Conservation (phyloP, 805 yeast genomes). For the Pichia deserticola region DNA sequence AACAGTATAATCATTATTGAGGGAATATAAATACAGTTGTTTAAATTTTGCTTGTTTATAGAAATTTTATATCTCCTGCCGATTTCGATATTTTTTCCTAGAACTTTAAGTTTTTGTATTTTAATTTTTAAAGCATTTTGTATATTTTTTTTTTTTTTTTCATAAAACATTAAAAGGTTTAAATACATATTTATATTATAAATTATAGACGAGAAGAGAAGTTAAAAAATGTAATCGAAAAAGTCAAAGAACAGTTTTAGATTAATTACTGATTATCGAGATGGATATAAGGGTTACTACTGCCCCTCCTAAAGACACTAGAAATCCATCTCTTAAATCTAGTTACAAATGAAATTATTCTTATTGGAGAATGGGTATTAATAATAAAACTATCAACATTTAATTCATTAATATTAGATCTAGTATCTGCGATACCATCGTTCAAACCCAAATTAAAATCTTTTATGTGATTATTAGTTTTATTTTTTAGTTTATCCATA, state of each 20-base stretch:
- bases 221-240: too few relatives aligned
- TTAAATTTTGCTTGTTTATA: too few relatives aligned
- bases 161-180: too few relatives aligned
- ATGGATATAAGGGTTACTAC: not conserved
- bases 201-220: too few relatives aligned
- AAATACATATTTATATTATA: too few relatives aligned
- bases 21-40: too few relatives aligned
- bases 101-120: too few relatives aligned
- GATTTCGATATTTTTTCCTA: too few relatives aligned
- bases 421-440: constrained; percentile 1
- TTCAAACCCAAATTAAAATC: constrained; percentile 11
- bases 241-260: not conserved
- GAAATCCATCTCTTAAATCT: not conserved
- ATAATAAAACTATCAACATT: constrained; percentile 1
- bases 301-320: not conserved
- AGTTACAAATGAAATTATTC: not conserved
- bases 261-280: not conserved
- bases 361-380: not conserved
- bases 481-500: constrained; percentile 4
- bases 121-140: too few relatives aligned
- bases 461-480: not conserved
- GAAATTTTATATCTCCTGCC: too few relatives aligned
- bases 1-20: too few relatives aligned
- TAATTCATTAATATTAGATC: not conserved
- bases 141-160: too few relatives aligned